Percentiles rank a stretch among this genome's conserved stretches.
Evolutionary conservation across 306 rosid species (phyloP).

Genomic region (Fragaria vesca): DNA sequence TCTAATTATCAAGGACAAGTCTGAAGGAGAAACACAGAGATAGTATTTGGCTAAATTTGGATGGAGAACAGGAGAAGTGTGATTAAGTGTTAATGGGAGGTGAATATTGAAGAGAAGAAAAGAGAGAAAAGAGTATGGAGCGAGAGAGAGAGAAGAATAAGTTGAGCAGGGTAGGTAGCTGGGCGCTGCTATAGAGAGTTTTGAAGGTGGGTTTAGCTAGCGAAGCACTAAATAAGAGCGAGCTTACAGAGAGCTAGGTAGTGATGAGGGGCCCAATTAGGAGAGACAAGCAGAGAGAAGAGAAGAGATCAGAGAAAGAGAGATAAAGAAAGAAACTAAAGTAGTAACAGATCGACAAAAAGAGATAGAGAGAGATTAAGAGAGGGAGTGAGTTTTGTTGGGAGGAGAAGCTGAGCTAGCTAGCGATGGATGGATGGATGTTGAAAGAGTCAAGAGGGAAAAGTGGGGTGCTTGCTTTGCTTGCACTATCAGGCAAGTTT

Average conservation of each 20-base stretch:
- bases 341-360: slow-evolving; percentile 26
- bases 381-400: slow-evolving; percentile 22
- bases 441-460: slow-evolving; percentile 12
- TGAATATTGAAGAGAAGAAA: background rate
- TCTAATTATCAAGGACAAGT: background rate
- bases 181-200: slow-evolving; percentile 9
- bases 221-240: slow-evolving; percentile 51
- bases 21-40: background rate
- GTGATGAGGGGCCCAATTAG: slow-evolving; percentile 18
- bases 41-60: background rate
- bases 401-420: background rate
- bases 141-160: background rate
- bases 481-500: slow-evolving; percentile 73
- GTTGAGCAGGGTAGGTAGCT: slow-evolving; percentile 3
- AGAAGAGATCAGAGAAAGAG: background rate
- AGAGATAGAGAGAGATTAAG: slow-evolving; percentile 27
- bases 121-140: background rate
- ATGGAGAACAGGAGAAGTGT: background rate
- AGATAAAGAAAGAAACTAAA: background rate
- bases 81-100: slow-evolving; percentile 4
- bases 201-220: slow-evolving; percentile 30
- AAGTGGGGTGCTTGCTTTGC: slow-evolving; percentile 59
- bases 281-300: background rate
- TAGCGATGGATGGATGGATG: background rate
- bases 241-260: background rate